These are phyloP conservation scores for Candida labiduridarum DNA, from an alignment of 1,139 yeast species.

Conservation along the genomic window DNA sequence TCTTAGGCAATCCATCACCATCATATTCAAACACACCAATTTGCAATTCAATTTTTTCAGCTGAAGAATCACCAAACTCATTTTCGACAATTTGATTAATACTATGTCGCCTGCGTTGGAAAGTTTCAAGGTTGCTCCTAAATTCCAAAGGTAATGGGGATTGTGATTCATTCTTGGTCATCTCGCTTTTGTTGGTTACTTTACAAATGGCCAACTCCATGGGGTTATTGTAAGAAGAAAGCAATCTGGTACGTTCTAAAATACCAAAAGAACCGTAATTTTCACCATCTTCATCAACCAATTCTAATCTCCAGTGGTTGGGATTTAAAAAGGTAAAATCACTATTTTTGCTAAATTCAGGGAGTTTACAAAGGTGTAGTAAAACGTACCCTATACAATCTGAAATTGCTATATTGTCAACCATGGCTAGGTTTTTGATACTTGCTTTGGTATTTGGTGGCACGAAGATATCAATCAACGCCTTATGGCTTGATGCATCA, in stretches of 20 bases:
- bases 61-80: slow-evolving; percentile 7
- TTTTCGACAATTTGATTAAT: slow-evolving; percentile 10
- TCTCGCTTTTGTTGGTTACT: slow-evolving; percentile 41
- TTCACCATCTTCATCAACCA: slow-evolving; percentile 81
- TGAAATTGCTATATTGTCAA: slow-evolving; percentile 51
- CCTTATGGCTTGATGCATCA: slow-evolving; percentile 32
- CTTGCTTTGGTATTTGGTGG: slow-evolving; percentile 40
- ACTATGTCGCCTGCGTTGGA: slow-evolving; percentile 18
- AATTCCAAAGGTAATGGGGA: slow-evolving; percentile 58
- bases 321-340: slow-evolving; percentile 43
- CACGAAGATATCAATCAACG: slow-evolving; percentile 34
- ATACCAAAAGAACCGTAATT: slow-evolving; percentile 76
- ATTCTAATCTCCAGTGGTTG: slow-evolving; percentile 65
- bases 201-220: slow-evolving; percentile 63
- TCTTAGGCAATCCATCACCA: slow-evolving; percentile 11
- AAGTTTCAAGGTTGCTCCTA: slow-evolving; percentile 26
- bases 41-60: slow-evolving; percentile 11
- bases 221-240: slow-evolving; percentile 63
- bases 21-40: slow-evolving; percentile 16
- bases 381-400: slow-evolving; percentile 68
- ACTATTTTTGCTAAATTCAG: slow-evolving; percentile 21
- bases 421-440: slow-evolving; percentile 36
- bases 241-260: slow-evolving; percentile 54
- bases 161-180: slow-evolving; percentile 33
- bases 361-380: slow-evolving; percentile 29